These are phyloP conservation scores for Crithidia thermophila DNA, from an alignment of 208 protist species.

Conservation along the genomic window DNA sequence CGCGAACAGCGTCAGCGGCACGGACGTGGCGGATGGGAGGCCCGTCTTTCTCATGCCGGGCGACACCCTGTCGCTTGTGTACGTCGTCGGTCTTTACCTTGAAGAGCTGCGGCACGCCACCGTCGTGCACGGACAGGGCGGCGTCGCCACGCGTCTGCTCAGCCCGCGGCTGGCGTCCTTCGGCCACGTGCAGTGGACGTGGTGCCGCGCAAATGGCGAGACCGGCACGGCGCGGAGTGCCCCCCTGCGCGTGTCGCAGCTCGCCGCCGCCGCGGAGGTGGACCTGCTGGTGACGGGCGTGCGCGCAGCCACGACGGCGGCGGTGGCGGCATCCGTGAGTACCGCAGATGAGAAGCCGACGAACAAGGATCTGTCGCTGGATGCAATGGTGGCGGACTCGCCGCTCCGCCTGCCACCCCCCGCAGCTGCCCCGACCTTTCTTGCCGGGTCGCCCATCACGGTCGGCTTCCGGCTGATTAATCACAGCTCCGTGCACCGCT, in stretches of 20 bases:
- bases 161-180: conserved; percentile 35
- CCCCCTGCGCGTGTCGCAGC: conserved; percentile 31
- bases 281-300: conserved; percentile 27
- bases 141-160: conserved; percentile 13
- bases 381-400: no score
- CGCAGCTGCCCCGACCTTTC: conserved; percentile 1
- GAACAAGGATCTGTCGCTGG: neutral
- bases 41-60: conserved; percentile 28
- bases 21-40: neutral
- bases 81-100: conserved; percentile 35
- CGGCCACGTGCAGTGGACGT: conserved; percentile 57
- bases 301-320: neutral
- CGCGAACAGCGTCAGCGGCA: neutral
- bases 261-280: conserved; percentile 37
- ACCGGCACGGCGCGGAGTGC: conserved; percentile 42
- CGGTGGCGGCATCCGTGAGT: neutral
- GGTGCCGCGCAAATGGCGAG: conserved; percentile 58
- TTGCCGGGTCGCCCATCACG: conserved; percentile 36
- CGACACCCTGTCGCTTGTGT: conserved; percentile 42
- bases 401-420: neutral
- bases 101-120: conserved; percentile 39
- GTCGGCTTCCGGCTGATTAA: conserved; percentile 39
- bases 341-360: neutral
- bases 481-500: conserved; percentile 29
- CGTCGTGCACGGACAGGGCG: conserved; percentile 24